phyloP scores from a whole-genome alignment of 306 rosid species.

The Sindora glabra region DNA sequence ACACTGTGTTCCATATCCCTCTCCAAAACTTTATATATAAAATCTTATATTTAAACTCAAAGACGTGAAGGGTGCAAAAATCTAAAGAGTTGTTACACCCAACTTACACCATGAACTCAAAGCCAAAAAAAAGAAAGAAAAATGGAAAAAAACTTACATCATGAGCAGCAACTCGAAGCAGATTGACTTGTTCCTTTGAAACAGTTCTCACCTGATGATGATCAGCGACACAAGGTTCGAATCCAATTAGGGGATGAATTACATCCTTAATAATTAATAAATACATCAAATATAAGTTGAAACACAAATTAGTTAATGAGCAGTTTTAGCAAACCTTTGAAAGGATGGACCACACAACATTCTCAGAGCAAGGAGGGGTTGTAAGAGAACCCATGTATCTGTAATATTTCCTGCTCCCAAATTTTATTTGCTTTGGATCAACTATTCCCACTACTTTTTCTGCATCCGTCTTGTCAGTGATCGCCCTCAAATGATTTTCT shows the following conservation, averaged over 20 bases:
- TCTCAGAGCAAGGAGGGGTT: slow-evolving; percentile 47
- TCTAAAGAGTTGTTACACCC: no score
- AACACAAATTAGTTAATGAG: no score
- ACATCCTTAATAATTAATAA: neutral
- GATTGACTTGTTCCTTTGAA: slow-evolving; percentile 19
- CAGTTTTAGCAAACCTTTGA: neutral
- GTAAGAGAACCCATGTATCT: slow-evolving; percentile 51
- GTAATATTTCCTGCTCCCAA: slow-evolving; percentile 25
- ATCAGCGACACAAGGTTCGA: neutral
- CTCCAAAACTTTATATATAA: no score
- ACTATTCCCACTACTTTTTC: slow-evolving; percentile 3
- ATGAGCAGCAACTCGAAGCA: slow-evolving; percentile 37
- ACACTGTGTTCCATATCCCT: no score
- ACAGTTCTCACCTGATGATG: slow-evolving; percentile 37
- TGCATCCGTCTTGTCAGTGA: neutral
- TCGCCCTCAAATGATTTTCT: neutral
- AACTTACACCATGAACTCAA: no score
- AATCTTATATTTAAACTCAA: no score
- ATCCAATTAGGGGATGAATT: neutral
- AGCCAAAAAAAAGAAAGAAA: no score
- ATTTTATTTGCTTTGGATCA: slow-evolving; percentile 15
- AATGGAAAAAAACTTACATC: slow-evolving; percentile 34
- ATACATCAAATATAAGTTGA: no score
- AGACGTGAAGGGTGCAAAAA: no score
- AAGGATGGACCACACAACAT: slow-evolving; percentile 37